Evolutionary conservation across 352 stramenopile genomes (phyloP), one percentile per base, ranked within the genome.

Genomic region (Phytophthora chlamydospora): DNA sequence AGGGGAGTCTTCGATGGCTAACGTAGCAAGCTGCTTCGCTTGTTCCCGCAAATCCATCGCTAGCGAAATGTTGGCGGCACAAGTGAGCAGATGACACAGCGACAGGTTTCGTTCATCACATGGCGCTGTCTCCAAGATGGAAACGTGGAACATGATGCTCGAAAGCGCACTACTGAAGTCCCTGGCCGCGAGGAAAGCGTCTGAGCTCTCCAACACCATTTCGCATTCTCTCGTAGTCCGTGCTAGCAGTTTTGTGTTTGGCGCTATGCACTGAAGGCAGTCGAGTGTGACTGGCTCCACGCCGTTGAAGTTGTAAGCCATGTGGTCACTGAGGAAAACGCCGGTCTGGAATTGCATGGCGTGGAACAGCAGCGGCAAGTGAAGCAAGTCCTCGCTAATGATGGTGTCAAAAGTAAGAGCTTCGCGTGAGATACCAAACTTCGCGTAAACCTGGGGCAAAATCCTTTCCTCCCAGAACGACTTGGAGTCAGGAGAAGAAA

Each of bases 281-380:
- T 71, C 46, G 1, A 68, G 19, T 6, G 44, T 3, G 33, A 86
- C 38, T 4, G 80, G 75, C 8, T 63, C 31, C 0, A 17, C 9
- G 0, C 67, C 40, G 19, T 75, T 64, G 21, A 88, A 81, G 36
- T 73, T 79, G 45, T 76, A 78, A 24, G 61, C 59, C 55, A 72
- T 71, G 29, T 58, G 52, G 6, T 76, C 68, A 4, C 21, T 39
- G 19, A 85, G 72, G 1, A 14, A 29, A 14, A 78, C 34, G 1
- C 58, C 51, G 0, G 62, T 67, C 16, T 89, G 80, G 33, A 58
- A 59, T 54, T 86, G 71, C 2, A 90, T 48, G 0, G 73, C 71
- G 13, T 75, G 66, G 8, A 88, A 75, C 2, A 92, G 49, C 53
- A 89, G 83, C 1, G 78, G 80, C 19, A 72, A 62, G 34, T 91